Evolutionary conservation across 1,139 yeast species (phyloP).

Genomic region (Candida glucosophila): DNA sequence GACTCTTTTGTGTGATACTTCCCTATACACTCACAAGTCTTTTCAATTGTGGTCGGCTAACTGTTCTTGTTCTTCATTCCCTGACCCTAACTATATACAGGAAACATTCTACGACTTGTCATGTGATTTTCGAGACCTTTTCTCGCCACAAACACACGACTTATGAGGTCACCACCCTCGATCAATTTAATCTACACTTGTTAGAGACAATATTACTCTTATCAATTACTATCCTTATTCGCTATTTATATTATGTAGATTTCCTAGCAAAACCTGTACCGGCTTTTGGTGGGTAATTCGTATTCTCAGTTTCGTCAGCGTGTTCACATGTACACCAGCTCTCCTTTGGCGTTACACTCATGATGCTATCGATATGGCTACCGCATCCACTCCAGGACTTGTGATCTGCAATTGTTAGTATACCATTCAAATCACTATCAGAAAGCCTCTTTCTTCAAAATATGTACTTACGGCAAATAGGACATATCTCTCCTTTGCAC

Average conservation of each 20-base stretch:
- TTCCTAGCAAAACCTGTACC: slow-evolving; percentile 33
- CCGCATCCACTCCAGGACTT: slow-evolving; percentile 43
- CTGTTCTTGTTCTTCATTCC: too few relatives aligned
- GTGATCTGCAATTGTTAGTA: slow-evolving; percentile 11
- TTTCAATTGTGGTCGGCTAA: too few relatives aligned
- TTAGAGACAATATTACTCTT: too few relatives aligned
- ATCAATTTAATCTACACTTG: too few relatives aligned
- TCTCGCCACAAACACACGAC: too few relatives aligned
- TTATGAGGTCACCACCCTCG: too few relatives aligned
- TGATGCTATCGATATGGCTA: slow-evolving; percentile 30
- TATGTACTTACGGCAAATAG: slow-evolving; percentile 21
- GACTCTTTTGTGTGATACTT: too few relatives aligned
- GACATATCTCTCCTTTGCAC: slow-evolving; percentile 31
- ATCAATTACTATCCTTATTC: too few relatives aligned
- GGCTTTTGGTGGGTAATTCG: slow-evolving; percentile 33
- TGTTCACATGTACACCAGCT: slow-evolving; percentile 27
- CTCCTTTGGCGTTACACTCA: slow-evolving; percentile 24
- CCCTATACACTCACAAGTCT: too few relatives aligned
- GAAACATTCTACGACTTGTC: too few relatives aligned
- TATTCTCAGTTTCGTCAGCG: slow-evolving; percentile 6
- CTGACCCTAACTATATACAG: too few relatives aligned
- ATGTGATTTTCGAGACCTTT: too few relatives aligned
- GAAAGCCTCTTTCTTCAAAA: slow-evolving; percentile 21
- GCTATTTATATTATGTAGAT: slow-evolving; percentile 16
- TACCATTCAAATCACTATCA: slow-evolving; percentile 26